These are phyloP conservation scores for Scleroderma bovista DNA, from an alignment of 768 basidiomycete species.

Conservation along the genomic window DNA sequence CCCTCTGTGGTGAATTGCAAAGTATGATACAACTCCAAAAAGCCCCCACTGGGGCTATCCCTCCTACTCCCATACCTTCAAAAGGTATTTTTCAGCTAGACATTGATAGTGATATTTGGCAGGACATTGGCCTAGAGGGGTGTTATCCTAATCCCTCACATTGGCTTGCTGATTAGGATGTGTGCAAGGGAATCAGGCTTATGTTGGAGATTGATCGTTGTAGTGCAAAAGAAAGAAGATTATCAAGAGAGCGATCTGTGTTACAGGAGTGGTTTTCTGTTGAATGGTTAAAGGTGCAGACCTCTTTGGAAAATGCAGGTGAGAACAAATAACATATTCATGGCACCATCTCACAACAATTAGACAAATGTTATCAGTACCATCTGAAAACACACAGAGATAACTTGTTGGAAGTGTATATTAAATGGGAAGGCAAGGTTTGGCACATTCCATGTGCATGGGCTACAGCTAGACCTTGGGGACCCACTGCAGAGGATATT, in stretches of 20 bases:
- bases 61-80: slow-evolving; percentile 18
- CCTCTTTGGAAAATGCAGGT: background rate
- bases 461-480: background rate
- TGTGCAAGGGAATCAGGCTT: no score
- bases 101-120: slow-evolving; percentile 31
- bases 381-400: background rate
- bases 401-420: background rate
- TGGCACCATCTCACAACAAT: background rate
- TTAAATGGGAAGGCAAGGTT: background rate
- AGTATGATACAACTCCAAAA: slow-evolving; percentile 10
- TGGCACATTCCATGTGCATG: background rate
- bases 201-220: no score
- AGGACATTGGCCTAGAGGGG: slow-evolving; percentile 23
- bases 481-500: background rate
- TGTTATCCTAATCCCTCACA: no score
- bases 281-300: background rate
- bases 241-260: no score
- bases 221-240: no score
- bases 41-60: slow-evolving; percentile 21
- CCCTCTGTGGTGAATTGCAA: slow-evolving; percentile 17
- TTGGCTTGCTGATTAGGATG: no score
- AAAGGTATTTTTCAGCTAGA: slow-evolving; percentile 26
- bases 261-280: no score
- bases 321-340: background rate
- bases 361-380: background rate